A percentile compares a stretch with the other conserved stretches of the same genome.
Evolutionary conservation across 768 basidiomycete species (phyloP).

Genomic region (Rhizopogon sp.): DNA sequence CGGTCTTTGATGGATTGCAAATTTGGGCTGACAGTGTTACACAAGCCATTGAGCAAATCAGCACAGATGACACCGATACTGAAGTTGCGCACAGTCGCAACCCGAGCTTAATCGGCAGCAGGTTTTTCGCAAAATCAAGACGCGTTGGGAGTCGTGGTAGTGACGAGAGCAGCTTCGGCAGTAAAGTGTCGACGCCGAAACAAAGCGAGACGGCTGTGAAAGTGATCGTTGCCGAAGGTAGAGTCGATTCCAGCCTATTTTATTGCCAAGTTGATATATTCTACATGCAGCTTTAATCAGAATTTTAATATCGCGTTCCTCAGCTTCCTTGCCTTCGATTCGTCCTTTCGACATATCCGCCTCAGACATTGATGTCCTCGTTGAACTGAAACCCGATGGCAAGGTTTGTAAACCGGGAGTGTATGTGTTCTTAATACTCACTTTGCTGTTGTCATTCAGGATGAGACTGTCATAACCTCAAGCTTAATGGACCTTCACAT

Average conservation of each 20-base stretch:
- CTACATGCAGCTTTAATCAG: slow-evolving; percentile 31
- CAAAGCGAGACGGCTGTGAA: slow-evolving; percentile 46
- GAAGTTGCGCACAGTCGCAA: slow-evolving; percentile 41
- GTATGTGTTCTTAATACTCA: slow-evolving; percentile 1
- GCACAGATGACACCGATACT: slow-evolving; percentile 14
- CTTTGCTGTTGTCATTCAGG: slow-evolving; percentile 34
- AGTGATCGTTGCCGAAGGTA: slow-evolving; percentile 42
- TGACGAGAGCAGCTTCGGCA: slow-evolving; percentile 37
- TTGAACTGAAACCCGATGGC: slow-evolving; percentile 68
- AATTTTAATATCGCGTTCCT: slow-evolving; percentile 45
- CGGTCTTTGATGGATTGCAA: slow-evolving; percentile 70
- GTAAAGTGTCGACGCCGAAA: slow-evolving; percentile 19
- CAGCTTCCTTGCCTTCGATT: slow-evolving; percentile 14
- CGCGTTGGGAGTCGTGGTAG: slow-evolving; percentile 35
- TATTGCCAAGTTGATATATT: slow-evolving; percentile 1
- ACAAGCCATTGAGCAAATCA: slow-evolving; percentile 57
- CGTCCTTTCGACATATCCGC: slow-evolving; percentile 55
- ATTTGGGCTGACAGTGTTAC: slow-evolving; percentile 83
- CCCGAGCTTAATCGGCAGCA: slow-evolving; percentile 72
- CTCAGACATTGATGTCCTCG: slow-evolving; percentile 55
- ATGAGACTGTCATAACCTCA: slow-evolving; percentile 64
- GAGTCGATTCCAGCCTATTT: background rate
- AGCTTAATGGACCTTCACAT: slow-evolving; percentile 59
- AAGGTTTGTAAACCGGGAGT: slow-evolving; percentile 41
- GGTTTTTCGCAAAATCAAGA: slow-evolving; percentile 54